Conservation (phyloP, 2,329 filamentous ascomycete genomes). For the Sclerotinia glacialis region DNA sequence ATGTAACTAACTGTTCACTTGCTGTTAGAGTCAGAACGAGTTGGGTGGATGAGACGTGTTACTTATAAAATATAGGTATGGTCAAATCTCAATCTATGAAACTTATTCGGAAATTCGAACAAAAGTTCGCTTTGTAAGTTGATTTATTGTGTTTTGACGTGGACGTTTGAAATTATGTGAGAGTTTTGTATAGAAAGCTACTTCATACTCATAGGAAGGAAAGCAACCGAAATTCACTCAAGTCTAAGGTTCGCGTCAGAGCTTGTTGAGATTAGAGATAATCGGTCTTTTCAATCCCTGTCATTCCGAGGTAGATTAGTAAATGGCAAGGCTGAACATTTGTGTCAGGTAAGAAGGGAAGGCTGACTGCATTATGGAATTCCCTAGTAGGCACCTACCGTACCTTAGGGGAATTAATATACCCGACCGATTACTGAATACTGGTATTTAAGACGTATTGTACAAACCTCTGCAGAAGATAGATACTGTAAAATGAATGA, state of each 20-base stretch:
- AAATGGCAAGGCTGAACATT: slow-evolving; percentile 15
- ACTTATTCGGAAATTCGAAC: neutral
- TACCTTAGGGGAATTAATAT: too few relatives aligned
- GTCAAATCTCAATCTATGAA: neutral
- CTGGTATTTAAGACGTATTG: neutral
- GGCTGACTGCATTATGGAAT: neutral
- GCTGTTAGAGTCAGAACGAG: neutral
- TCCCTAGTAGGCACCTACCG: neutral
- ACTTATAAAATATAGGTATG: neutral
- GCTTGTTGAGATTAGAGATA: neutral
- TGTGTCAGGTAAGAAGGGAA: neutral
- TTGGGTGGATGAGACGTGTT: neutral
- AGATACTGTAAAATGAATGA: neutral
- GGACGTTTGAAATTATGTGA: slow-evolving; percentile 15
- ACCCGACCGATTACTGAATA: too few relatives aligned
- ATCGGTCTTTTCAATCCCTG: neutral
- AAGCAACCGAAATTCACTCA: neutral
- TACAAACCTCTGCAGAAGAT: neutral
- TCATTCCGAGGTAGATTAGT: slow-evolving; percentile 2
- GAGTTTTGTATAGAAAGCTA: neutral
- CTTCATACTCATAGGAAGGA: neutral
- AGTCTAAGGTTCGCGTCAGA: neutral
- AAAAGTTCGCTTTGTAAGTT: neutral
- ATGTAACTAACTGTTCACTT: neutral
- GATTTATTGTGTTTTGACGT: neutral